Evolutionary conservation across 768 basidiomycete species (phyloP).

Genomic region (Suillus alpinus): DNA sequence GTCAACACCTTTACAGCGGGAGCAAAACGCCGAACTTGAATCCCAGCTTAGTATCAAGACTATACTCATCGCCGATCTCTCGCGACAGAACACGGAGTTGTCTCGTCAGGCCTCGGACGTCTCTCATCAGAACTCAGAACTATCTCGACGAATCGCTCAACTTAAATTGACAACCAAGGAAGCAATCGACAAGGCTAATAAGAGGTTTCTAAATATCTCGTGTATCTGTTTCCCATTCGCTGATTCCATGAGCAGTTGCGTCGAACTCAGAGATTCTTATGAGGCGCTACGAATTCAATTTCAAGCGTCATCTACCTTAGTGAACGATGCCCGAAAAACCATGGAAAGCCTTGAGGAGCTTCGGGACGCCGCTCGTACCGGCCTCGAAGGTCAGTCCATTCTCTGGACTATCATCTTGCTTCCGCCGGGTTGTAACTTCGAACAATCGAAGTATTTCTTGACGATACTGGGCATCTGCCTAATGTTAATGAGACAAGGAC

Average conservation of each 20-base stretch:
- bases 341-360: conserved; percentile 25
- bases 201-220: conserved; percentile 14
- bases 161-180: conserved; percentile 10
- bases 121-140: conserved; percentile 1
- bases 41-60: conserved; percentile 16
- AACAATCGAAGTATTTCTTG: conserved; percentile 31
- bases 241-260: conserved; percentile 19
- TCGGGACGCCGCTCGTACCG: conserved; percentile 16
- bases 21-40: conserved; percentile 17
- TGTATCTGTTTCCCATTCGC: background rate
- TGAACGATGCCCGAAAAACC: conserved; percentile 23
- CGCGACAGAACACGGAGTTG: conserved; percentile 11
- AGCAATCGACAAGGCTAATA: conserved; percentile 13
- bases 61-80: conserved; percentile 12
- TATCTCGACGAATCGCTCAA: background rate
- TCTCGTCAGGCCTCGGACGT: background rate
- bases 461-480: conserved; percentile 25
- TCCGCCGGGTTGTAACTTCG: background rate
- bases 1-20: conserved; percentile 14
- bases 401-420: background rate
- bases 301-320: conserved; percentile 18
- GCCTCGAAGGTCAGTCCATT: conserved; percentile 26
- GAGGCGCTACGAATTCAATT: conserved; percentile 25
- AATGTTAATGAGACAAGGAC: conserved; percentile 24
- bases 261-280: conserved; percentile 27